A percentile compares a stretch with the other conserved stretches of the same genome.
Evolutionary conservation across 257 asterid genomes (phyloP).

Genomic region (Gentiana macrophylla): DNA sequence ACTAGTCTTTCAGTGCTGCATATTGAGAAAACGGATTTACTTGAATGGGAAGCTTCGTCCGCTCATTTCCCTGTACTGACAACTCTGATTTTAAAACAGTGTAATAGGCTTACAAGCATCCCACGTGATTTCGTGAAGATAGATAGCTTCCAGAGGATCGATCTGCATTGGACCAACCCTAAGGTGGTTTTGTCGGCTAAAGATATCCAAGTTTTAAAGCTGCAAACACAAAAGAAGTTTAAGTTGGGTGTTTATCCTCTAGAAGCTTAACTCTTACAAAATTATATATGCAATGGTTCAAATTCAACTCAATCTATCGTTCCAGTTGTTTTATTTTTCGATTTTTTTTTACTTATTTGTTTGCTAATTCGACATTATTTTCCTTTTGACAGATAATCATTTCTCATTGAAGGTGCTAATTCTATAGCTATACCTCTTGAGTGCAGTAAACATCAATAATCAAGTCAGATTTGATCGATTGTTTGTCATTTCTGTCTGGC

Average conservation of each 20-base stretch:
- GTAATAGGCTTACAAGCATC: constrained; percentile 6
- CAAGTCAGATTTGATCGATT: too few relatives aligned
- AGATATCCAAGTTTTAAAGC: neutral
- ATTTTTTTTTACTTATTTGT: too few relatives aligned
- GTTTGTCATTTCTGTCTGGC: too few relatives aligned
- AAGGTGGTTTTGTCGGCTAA: constrained; percentile 7
- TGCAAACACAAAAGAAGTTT: neutral
- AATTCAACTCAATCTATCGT: neutral
- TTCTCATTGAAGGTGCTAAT: neutral
- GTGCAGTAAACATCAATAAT: too few relatives aligned
- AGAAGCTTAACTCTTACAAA: neutral
- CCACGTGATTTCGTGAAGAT: constrained; percentile 12
- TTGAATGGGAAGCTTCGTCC: constrained; percentile 10
- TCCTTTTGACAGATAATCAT: neutral
- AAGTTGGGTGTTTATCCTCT: constrained; percentile 14
- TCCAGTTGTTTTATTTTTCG: neutral
- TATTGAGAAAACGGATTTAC: constrained; percentile 6
- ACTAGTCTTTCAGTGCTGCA: constrained; percentile 7
- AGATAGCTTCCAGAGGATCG: constrained; percentile 4
- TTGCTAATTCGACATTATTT: too few relatives aligned
- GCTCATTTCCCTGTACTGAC: constrained; percentile 10
- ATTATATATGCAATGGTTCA: neutral
- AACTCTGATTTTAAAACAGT: constrained; percentile 7
- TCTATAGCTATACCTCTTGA: too few relatives aligned
- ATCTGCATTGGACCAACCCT: neutral